These are phyloP conservation scores for Cynanchum wilfordii DNA, from an alignment of 257 asterid genomes.

Conservation along the genomic window DNA sequence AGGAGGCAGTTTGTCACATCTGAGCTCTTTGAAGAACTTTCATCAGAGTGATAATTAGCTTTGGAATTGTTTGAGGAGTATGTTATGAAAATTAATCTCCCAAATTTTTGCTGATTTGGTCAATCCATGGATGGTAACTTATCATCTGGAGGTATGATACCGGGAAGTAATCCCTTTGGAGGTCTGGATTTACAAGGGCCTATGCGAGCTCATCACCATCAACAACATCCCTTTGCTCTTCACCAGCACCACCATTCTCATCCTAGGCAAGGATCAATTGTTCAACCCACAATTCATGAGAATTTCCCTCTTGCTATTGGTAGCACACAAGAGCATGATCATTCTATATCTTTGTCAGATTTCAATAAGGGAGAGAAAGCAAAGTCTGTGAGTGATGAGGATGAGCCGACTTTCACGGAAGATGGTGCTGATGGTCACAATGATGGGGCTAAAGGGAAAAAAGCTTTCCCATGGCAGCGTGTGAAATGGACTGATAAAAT, in stretches of 20 bases:
- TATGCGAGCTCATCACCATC: slow-evolving; percentile 41
- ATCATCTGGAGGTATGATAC: slow-evolving; percentile 45
- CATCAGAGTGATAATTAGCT: slow-evolving; percentile 9
- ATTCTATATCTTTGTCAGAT: slow-evolving; percentile 30
- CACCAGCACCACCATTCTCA: slow-evolving; percentile 32
- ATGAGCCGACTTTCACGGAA: slow-evolving; percentile 53
- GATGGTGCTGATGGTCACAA: slow-evolving; percentile 36
- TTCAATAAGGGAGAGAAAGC: slow-evolving; percentile 39
- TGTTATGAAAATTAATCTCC: slow-evolving; percentile 22
- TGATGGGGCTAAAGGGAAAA: slow-evolving; percentile 44
- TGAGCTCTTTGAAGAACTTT: neutral
- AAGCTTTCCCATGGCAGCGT: slow-evolving; percentile 52
- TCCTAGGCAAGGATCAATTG: slow-evolving; percentile 34
- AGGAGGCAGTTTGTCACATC: neutral
- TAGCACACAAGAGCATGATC: slow-evolving; percentile 38
- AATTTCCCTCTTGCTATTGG: slow-evolving; percentile 54
- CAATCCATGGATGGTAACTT: slow-evolving; percentile 41
- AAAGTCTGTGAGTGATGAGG: slow-evolving; percentile 61
- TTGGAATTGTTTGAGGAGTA: slow-evolving; percentile 17
- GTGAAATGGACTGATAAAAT: slow-evolving; percentile 53
- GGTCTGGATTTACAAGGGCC: slow-evolving; percentile 51
- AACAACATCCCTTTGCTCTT: slow-evolving; percentile 26
- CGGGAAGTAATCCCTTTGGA: slow-evolving; percentile 39
- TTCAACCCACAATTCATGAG: slow-evolving; percentile 38
- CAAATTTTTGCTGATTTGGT: slow-evolving; percentile 2